Percentiles rank a stretch among this genome's conserved stretches.
These are phyloP conservation scores for Oryza glaberrima DNA, from an alignment of 176 grass and related monocot genomes.

Conservation along the genomic window DNA sequence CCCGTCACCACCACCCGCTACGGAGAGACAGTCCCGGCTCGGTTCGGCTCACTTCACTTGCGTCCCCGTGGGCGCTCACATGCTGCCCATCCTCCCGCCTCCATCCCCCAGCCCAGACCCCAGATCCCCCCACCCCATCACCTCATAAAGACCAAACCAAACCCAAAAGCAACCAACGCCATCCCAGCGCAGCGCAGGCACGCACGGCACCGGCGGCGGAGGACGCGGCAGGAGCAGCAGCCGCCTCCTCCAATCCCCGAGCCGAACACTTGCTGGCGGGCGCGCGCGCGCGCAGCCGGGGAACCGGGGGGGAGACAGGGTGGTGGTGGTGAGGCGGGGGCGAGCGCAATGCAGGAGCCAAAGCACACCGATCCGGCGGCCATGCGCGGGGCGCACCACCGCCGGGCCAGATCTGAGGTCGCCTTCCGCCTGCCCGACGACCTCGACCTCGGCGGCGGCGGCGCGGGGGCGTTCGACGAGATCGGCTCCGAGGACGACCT, in stretches of 20 bases:
- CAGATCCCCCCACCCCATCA: conserved; percentile 22
- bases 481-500: conserved; percentile 98
- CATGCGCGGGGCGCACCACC: conserved; percentile 73
- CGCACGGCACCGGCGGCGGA: not conserved
- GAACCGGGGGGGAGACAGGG: not conserved
- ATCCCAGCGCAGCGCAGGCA: not conserved
- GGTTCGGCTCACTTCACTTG: not conserved
- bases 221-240: not conserved
- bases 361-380: conserved; percentile 60
- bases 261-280: not conserved
- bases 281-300: not conserved
- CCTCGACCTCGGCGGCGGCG: conserved; percentile 63
- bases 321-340: not conserved
- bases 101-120: not conserved
- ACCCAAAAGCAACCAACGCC: conserved; percentile 22
- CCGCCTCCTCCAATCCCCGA: conserved; percentile 1
- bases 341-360: conserved; percentile 67
- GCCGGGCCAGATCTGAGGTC: conserved; percentile 97
- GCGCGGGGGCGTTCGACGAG: conserved; percentile 65
- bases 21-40: not conserved
- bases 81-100: conserved; percentile 27
- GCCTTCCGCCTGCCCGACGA: conserved; percentile 85
- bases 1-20: no score
- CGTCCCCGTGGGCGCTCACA: conserved; percentile 40
- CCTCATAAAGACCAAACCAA: conserved; percentile 45